phyloP scores from a whole-genome alignment of 2,329 filamentous ascomycete genomes.

The Aspergillus felis region DNA sequence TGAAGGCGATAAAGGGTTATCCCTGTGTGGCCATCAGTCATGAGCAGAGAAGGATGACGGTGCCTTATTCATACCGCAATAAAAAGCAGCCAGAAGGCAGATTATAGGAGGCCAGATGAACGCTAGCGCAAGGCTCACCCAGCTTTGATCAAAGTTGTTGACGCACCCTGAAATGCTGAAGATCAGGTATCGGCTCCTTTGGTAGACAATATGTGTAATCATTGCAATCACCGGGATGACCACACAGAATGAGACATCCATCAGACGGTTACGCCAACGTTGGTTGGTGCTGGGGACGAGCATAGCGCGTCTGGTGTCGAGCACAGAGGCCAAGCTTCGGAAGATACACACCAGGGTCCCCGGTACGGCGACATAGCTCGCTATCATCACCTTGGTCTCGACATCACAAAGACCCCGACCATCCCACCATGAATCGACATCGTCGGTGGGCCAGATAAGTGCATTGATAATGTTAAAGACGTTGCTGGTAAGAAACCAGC shows the following conservation, averaged over 20 bases:
- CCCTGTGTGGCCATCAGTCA: conserved; percentile 35
- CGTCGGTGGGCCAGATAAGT: conserved; percentile 60
- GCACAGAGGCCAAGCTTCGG: conserved; percentile 55
- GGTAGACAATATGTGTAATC: conserved; percentile 56
- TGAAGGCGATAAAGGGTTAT: conserved; percentile 59
- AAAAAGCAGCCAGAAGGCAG: conserved; percentile 51
- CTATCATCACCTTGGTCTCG: conserved; percentile 56
- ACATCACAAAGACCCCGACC: conserved; percentile 63
- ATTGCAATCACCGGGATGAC: conserved; percentile 54
- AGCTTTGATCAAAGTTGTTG: conserved; percentile 52
- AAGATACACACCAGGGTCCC: conserved; percentile 57
- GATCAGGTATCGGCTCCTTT: conserved; percentile 56
- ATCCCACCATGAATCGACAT: conserved; percentile 53
- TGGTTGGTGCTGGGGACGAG: conserved; percentile 49
- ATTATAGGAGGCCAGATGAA: conserved; percentile 56
- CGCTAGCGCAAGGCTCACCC: conserved; percentile 53
- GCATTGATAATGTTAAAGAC: conserved; percentile 59
- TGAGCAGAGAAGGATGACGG: neutral
- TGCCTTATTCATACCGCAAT: conserved; percentile 49
- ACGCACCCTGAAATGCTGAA: conserved; percentile 58
- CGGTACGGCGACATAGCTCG: conserved; percentile 49
- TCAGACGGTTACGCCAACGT: conserved; percentile 42
- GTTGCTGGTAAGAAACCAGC: conserved; percentile 56
- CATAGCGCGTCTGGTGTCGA: conserved; percentile 56
- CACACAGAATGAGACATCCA: conserved; percentile 56